Percentiles rank a stretch among this genome's conserved stretches.
phyloP scores from a whole-genome alignment of 169 alveolate species.

The Cyclospora cayetanensis region DNA sequence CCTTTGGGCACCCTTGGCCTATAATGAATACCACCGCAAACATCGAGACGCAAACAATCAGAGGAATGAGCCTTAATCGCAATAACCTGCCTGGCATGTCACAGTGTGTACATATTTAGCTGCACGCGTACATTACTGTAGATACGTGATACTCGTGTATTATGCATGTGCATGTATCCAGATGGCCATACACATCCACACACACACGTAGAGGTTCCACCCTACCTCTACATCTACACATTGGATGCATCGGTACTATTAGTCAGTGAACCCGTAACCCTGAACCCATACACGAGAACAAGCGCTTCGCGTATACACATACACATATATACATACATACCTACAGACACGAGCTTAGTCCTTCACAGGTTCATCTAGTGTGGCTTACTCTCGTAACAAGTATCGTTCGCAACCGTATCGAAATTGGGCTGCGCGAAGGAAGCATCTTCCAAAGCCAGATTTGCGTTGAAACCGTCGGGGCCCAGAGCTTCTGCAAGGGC shows the following conservation, averaged over 20 bases:
- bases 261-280: no score
- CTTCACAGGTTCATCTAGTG: no score
- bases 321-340: no score
- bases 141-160: not conserved
- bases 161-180: not conserved
- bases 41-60: not conserved
- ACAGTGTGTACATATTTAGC: not conserved
- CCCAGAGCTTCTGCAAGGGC: slow-evolving; percentile 65
- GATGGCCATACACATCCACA: not conserved
- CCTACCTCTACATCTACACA: no score
- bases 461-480: slow-evolving; percentile 62
- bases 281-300: no score
- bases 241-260: no score
- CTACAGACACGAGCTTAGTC: no score
- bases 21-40: slow-evolving; percentile 42
- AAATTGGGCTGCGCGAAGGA: slow-evolving; percentile 62
- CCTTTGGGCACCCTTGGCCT: slow-evolving; percentile 66
- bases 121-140: not conserved
- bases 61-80: not conserved
- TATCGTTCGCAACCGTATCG: slow-evolving; percentile 70
- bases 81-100: not conserved
- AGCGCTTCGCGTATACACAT: no score
- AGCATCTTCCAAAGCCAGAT: slow-evolving; percentile 62
- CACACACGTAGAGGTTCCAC: not conserved
- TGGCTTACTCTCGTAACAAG: slow-evolving; percentile 67